Evolutionary conservation across 2,329 filamentous ascomycete species (phyloP), one percentile per base, ranked within the genome.

Genomic region (Monosporascus sp.): DNA sequence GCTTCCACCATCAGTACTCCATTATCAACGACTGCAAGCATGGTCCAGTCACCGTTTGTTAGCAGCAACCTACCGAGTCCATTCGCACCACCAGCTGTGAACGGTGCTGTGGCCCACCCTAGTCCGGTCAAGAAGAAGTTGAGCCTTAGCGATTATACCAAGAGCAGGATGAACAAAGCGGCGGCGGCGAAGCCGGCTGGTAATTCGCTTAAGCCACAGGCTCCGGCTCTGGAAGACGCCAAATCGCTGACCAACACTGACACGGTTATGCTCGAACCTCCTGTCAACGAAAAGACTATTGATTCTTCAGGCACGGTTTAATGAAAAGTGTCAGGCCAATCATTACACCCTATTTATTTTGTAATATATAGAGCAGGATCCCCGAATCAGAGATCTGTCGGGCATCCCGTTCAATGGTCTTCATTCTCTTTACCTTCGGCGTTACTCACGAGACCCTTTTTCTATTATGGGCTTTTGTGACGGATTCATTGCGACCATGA

Each of bases 61-160:
- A 60, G 70, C 3, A 61, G 62, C 26, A 72, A 65, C 51, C 62
- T 74, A 35, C 58, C 74, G 1, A 77, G 69, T 47, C 71, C 78
- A 0, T 78, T 82, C 50, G 63, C 70, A 4, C 63, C 72, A 7
- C 57, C 73, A 0, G 60, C 70, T 0, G 63, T 74, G 37, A 81
- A 78, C 52, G 74, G 77, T 16, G 60, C 72, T 8, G 66, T 66
- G 6, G 74, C 74, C 9, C 74, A 76, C 22, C 80, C 81, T 3
- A 86, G 81, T 57, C 84, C 84, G 2, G 72, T 83, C 35, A 86
- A 85, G 69, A 87, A 87, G 74, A 87, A 86, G 67, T 70, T 87
- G 38, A 86, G 81, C 57, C 67, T 87, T 2, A 86, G 82, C 61
- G 84, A 87, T 62, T 87, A 87, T 62, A 80, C 76, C 8, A 84